phyloP scores from a whole-genome alignment of 768 basidiomycete genomes.

The Termitomyces titanicus region DNA sequence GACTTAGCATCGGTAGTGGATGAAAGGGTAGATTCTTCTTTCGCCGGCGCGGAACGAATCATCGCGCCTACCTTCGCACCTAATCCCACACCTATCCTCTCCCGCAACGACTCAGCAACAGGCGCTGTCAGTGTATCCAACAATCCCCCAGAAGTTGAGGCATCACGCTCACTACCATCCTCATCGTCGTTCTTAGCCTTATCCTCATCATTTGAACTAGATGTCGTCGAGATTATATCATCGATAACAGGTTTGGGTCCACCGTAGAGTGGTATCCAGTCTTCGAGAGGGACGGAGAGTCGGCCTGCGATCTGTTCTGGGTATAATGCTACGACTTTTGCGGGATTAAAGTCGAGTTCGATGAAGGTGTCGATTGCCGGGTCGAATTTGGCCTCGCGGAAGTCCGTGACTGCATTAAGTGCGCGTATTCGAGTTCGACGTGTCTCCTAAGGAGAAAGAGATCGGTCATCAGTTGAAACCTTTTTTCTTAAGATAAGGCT shows the following conservation, averaged over 20 bases:
- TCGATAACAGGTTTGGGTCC: conserved; percentile 44
- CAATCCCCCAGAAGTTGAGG: conserved; percentile 25
- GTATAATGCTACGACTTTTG: conserved; percentile 89
- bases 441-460: conserved; percentile 37
- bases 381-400: conserved; percentile 65
- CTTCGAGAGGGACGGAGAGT: conserved; percentile 60
- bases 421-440: conserved; percentile 59
- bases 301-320: conserved; percentile 79
- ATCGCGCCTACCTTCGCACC: conserved; percentile 51
- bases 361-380: conserved; percentile 85
- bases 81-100: conserved; percentile 39
- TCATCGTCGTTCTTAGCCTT: conserved; percentile 12
- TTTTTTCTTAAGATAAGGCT: neutral
- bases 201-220: conserved; percentile 20
- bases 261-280: conserved; percentile 83
- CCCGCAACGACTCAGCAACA: conserved; percentile 40
- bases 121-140: conserved; percentile 29
- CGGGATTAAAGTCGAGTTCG: conserved; percentile 86
- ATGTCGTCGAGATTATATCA: conserved; percentile 25
- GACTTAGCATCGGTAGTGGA: conserved; percentile 42
- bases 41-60: conserved; percentile 32
- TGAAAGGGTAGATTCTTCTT: conserved; percentile 66
- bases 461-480: neutral
- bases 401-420: conserved; percentile 77
- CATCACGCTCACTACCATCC: conserved; percentile 15